Conservation (phyloP, 371 early-diverging fungal species). For the Dinochytrium kinnereticum region DNA sequence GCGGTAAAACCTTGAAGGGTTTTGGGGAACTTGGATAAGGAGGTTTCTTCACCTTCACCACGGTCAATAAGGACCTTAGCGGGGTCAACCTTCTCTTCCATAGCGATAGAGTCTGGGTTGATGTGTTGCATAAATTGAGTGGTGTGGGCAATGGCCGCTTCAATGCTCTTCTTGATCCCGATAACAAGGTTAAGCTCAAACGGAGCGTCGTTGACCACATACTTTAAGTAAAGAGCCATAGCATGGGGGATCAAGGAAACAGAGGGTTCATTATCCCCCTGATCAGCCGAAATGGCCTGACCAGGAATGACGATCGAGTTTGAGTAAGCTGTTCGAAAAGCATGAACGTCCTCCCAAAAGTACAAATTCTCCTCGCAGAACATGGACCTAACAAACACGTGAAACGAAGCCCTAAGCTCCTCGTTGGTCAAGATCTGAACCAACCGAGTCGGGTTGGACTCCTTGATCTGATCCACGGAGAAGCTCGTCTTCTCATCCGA, state of each 20-base stretch:
- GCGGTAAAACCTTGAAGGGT: slow-evolving; percentile 43
- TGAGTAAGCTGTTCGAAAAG: slow-evolving; percentile 31
- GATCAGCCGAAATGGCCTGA: slow-evolving; percentile 48
- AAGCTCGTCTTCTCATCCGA: background rate
- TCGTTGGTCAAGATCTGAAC: slow-evolving; percentile 66
- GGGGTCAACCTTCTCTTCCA: slow-evolving; percentile 28
- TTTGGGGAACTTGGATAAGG: slow-evolving; percentile 24
- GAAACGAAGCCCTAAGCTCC: slow-evolving; percentile 65
- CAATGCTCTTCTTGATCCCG: slow-evolving; percentile 30
- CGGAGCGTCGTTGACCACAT: slow-evolving; percentile 59
- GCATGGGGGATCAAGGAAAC: slow-evolving; percentile 61
- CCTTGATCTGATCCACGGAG: slow-evolving; percentile 37
- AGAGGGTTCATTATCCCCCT: slow-evolving; percentile 38
- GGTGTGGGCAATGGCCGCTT: slow-evolving; percentile 24
- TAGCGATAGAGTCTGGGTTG: slow-evolving; percentile 29
- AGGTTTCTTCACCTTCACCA: background rate
- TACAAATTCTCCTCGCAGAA: slow-evolving; percentile 76
- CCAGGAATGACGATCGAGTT: slow-evolving; percentile 46
- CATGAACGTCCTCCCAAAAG: slow-evolving; percentile 66
- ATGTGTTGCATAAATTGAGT: slow-evolving; percentile 26
- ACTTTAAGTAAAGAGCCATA: slow-evolving; percentile 66
- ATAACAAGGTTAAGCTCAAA: slow-evolving; percentile 65
- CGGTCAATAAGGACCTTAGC: slow-evolving; percentile 4
- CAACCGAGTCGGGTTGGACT: slow-evolving; percentile 62
- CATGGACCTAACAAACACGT: slow-evolving; percentile 67